Percentiles rank a stretch among this genome's conserved stretches.
Evolutionary conservation across 371 early-diverging fungal species (phyloP).

Genomic region (Neoconidiobolus thromboides): DNA sequence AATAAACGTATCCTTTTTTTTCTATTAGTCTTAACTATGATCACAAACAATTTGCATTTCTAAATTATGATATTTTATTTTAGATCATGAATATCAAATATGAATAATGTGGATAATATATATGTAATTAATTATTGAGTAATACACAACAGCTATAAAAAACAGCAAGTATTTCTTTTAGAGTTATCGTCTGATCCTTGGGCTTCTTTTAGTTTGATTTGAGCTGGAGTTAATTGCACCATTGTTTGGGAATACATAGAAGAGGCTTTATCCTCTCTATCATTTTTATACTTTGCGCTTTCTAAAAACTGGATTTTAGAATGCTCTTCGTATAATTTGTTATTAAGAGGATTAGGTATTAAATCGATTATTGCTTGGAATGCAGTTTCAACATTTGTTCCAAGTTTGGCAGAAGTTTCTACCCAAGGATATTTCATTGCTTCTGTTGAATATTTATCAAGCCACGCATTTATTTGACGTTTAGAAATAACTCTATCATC

Average conservation of each 20-base stretch:
- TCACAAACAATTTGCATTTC: too few relatives aligned
- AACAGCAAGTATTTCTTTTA: not conserved
- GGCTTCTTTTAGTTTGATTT: not conserved
- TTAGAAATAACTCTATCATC: conserved; percentile 61
- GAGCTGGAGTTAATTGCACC: not conserved
- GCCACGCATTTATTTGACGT: conserved; percentile 10
- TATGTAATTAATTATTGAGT: too few relatives aligned
- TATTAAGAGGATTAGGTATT: not conserved
- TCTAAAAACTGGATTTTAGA: too few relatives aligned
- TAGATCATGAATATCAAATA: too few relatives aligned
- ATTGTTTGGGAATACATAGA: not conserved
- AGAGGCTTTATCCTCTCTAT: not conserved
- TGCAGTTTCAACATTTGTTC: conserved; percentile 58
- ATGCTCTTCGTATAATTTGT: too few relatives aligned
- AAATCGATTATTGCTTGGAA: not conserved
- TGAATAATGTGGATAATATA: too few relatives aligned
- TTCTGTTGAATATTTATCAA: not conserved
- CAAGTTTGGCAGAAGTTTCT: conserved; percentile 85
- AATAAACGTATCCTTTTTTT: too few relatives aligned
- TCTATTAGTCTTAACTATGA: too few relatives aligned
- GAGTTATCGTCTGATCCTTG: not conserved
- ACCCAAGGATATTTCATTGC: conserved; percentile 53
- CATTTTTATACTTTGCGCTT: too few relatives aligned
- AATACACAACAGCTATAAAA: not conserved
- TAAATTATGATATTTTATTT: too few relatives aligned